Evolutionary conservation across 345 rosid species (phyloP).

Genomic region (Reutealis trisperma): DNA sequence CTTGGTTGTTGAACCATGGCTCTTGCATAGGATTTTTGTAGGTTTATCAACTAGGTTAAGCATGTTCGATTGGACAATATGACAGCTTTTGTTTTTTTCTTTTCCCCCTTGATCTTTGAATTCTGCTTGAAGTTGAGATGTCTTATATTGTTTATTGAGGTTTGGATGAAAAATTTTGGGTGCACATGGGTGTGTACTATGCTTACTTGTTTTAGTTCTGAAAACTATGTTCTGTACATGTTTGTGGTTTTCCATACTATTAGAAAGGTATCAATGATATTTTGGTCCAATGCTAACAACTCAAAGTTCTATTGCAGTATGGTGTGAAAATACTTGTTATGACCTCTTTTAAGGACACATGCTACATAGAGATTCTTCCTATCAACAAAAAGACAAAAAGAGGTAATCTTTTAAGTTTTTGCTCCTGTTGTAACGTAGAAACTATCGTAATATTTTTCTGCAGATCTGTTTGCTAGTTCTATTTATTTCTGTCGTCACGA

Average conservation of each 20-base stretch:
- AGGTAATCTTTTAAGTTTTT: slow-evolving; percentile 46
- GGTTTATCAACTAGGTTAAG: neutral
- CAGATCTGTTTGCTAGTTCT: neutral
- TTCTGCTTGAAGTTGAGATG: neutral
- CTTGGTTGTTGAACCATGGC: neutral
- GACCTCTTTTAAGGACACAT: slow-evolving; percentile 90
- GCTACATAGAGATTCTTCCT: slow-evolving; percentile 86
- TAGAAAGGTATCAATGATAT: neutral
- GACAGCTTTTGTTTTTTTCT: neutral
- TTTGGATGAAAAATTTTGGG: neutral
- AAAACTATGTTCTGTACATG: neutral
- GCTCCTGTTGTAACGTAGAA: neutral
- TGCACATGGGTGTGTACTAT: too few species aligned
- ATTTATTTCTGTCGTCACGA: neutral
- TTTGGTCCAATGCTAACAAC: slow-evolving; percentile 7
- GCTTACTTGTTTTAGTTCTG: neutral
- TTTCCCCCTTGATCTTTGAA: neutral
- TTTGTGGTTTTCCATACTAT: neutral
- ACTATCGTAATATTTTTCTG: neutral
- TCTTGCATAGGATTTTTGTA: neutral
- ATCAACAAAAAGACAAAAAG: slow-evolving; percentile 54
- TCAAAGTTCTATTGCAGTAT: slow-evolving; percentile 47
- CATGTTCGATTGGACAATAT: neutral
- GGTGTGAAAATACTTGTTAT: slow-evolving; percentile 67
- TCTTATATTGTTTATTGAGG: neutral